Base-by-base conservation (phyloP, 75 land plant genomes). In the Larix kaempferi region DNA sequence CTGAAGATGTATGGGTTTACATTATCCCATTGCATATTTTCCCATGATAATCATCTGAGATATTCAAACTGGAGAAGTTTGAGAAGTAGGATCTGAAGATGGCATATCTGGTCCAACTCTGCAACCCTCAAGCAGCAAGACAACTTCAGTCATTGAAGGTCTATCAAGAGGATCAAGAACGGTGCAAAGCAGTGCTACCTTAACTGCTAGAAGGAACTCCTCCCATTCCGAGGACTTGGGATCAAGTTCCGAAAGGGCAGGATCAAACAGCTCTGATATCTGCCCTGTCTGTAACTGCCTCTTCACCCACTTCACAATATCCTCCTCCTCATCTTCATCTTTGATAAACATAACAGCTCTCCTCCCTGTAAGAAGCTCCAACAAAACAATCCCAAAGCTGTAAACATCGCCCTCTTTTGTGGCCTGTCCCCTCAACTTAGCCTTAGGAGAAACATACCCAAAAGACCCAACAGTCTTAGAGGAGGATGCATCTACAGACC, bases 261-360 rank as follows among this genome's bases (percentile, higher is more conserved):
- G 93, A 44, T 97, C 98, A 27, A 97, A 84, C 23, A 97, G 79
- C 90, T 97, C 98, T 3, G 89, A 72, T 16, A 97, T 80, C 75
- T 87, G 92, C 33, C 99, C 99, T 12, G 76, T 84, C 80, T 97
- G 99, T 52, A 97, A 83, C 82, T 89, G 94, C 78, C 95, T 60
- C 86, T 97, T 97, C 71, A 97, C 98, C 98, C 98, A 97, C 80
- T 97, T 95, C 61, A 97, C 98, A 35, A 97, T 97, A 73, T 95
- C 98, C 78, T 94, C 98, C 8, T 94, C 98, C 54, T 49, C 54
- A 64, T 89, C 80, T 49, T 49, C 54, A 49, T 49, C 12, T 49
- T 49, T 49, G 5, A 65, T 81, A 79, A 94, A 94, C 95, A 88
- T 89, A 78, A 88, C 87, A 6, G 98, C 95, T 72, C 91, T 78